These are phyloP conservation scores for Leucaena leucocephala DNA, from an alignment of 306 rosid species.

Conservation along the genomic window DNA sequence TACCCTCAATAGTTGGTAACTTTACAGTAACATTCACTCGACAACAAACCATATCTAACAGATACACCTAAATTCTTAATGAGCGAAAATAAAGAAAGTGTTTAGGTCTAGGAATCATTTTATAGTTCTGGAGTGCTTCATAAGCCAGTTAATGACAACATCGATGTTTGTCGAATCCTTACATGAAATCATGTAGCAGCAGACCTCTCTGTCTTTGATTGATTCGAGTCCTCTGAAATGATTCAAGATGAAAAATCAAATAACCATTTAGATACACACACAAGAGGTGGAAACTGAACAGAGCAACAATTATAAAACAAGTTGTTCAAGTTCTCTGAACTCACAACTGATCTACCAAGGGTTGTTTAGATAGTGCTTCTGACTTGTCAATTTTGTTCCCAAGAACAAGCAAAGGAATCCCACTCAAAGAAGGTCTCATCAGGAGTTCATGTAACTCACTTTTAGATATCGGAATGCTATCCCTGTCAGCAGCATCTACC, in stretches of 20 bases:
- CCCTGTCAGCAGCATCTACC: slow-evolving; percentile 95
- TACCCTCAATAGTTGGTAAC: slow-evolving; percentile 8
- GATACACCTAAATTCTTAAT: slow-evolving; percentile 11
- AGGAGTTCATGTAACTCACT: slow-evolving; percentile 87
- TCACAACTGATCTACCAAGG: slow-evolving; percentile 66
- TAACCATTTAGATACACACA: neutral
- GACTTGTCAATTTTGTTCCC: slow-evolving; percentile 78
- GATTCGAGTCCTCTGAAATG: slow-evolving; percentile 63
- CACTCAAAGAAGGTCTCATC: slow-evolving; percentile 68
- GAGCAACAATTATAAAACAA: neutral
- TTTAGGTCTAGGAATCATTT: slow-evolving; percentile 29
- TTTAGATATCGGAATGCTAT: slow-evolving; percentile 82
- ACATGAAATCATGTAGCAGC: slow-evolving; percentile 78
- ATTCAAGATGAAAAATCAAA: slow-evolving; percentile 10
- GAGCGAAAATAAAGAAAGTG: slow-evolving; percentile 2
- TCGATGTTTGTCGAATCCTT: slow-evolving; percentile 71
- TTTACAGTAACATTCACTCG: slow-evolving; percentile 34
- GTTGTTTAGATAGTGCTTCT: slow-evolving; percentile 68
- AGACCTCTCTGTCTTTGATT: slow-evolving; percentile 57
- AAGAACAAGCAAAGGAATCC: slow-evolving; percentile 63
- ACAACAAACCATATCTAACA: slow-evolving; percentile 31
- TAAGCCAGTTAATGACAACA: slow-evolving; percentile 71
- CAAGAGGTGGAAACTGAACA: neutral
- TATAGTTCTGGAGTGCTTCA: slow-evolving; percentile 72
- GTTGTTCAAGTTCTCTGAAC: slow-evolving; percentile 29